A percentile compares a stretch with the other conserved stretches of the same genome.
Evolutionary conservation across 371 early-diverging fungal species (phyloP).

Genomic region (Mortierella sp.): DNA sequence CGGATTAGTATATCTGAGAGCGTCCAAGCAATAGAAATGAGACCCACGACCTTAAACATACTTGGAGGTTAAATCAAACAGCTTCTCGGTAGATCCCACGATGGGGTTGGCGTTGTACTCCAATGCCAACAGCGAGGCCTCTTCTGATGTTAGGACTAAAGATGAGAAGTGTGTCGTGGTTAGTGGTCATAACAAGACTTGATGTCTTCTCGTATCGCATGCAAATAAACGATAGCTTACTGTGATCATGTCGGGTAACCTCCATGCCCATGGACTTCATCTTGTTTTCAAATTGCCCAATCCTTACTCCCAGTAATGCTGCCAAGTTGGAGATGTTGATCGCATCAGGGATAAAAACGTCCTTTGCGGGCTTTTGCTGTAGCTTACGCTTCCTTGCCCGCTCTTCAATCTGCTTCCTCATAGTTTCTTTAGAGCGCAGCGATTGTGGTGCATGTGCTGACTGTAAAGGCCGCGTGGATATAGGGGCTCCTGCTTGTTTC

Average conservation of each 20-base stretch:
- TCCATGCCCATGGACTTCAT: conserved; percentile 84
- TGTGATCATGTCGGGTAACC: conserved; percentile 72
- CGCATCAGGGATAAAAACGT: conserved; percentile 85
- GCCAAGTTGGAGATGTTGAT: conserved; percentile 87
- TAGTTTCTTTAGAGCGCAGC: conserved; percentile 13
- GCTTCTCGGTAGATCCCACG: conserved; percentile 62
- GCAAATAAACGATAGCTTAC: too few relatives aligned
- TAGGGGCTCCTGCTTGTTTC: conserved; percentile 1
- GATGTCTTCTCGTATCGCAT: too few relatives aligned
- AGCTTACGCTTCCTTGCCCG: conserved; percentile 27
- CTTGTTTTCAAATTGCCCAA: conserved; percentile 73
- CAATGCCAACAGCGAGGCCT: conserved; percentile 86
- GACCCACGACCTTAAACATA: conserved; percentile 11
- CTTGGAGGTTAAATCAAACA: conserved; percentile 31
- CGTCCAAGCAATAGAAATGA: too few relatives aligned
- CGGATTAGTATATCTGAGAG: too few relatives aligned
- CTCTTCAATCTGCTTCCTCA: conserved; percentile 34
- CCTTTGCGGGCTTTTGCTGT: conserved; percentile 54
- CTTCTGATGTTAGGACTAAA: conserved; percentile 84
- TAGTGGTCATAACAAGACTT: neutral
- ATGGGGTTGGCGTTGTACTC: conserved; percentile 89
- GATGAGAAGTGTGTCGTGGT: neutral
- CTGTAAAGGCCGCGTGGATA: neutral
- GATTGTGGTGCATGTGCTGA: conserved; percentile 8
- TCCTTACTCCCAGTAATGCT: conserved; percentile 77